A percentile compares a stretch with the other conserved stretches of the same genome.
These are phyloP conservation scores for Lobosporangium transversale DNA, from an alignment of 192 early-diverging fungal genomes.

Conservation along the genomic window DNA sequence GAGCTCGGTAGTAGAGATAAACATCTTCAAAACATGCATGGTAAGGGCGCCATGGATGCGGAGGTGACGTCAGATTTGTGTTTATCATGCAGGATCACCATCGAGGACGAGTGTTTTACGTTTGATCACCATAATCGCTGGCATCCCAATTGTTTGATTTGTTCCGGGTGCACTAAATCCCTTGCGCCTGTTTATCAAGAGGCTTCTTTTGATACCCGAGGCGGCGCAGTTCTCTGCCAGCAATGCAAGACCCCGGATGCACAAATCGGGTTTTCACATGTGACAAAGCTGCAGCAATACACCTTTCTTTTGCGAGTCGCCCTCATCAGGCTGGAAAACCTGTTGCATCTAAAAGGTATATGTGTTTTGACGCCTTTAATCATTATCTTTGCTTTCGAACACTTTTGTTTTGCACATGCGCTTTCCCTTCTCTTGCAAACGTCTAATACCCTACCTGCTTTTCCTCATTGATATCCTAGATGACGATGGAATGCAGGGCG, in stretches of 20 bases:
- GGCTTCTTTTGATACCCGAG: slow-evolving; percentile 58
- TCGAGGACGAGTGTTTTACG: slow-evolving; percentile 92
- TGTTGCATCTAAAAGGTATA: slow-evolving; percentile 68
- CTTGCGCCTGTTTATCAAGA: slow-evolving; percentile 56
- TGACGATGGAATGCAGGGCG: slow-evolving; percentile 5
- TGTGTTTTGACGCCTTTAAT: no score
- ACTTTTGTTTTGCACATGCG: no score
- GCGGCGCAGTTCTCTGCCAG: slow-evolving; percentile 60
- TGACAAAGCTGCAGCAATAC: slow-evolving; percentile 92
- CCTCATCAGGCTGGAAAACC: slow-evolving; percentile 81
- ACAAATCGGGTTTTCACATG: slow-evolving; percentile 66
- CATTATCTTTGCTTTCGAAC: no score
- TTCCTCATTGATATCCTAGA: not conserved
- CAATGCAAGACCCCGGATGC: slow-evolving; percentile 60
- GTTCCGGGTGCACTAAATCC: slow-evolving; percentile 65
- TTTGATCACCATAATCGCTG: slow-evolving; percentile 70
- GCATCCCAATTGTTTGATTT: slow-evolving; percentile 87
- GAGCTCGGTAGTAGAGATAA: slow-evolving; percentile 72
- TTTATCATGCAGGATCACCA: slow-evolving; percentile 73
- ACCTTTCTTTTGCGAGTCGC: slow-evolving; percentile 87
- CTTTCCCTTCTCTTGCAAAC: no score
- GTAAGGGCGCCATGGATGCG: slow-evolving; percentile 55
- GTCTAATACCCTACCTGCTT: no score
- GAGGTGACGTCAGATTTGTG: slow-evolving; percentile 86
- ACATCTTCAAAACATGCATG: slow-evolving; percentile 51